phyloP scores from a whole-genome alignment of 2,329 filamentous ascomycete genomes.

The Apiospora rasikravindrae region DNA sequence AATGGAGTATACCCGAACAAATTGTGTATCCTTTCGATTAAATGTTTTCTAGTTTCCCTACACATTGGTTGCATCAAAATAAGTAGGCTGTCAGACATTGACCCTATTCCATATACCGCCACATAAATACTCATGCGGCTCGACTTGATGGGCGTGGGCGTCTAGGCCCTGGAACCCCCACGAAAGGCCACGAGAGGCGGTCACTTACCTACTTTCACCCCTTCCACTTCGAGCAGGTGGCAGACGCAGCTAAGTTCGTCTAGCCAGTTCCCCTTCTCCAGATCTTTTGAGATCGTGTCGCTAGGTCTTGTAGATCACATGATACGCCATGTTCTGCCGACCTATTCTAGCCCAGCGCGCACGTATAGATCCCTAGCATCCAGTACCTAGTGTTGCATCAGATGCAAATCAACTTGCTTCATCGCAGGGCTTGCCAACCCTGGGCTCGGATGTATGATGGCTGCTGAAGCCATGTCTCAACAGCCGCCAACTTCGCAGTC shows the following conservation, averaged over 20 bases:
- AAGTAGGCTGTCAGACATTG: no score
- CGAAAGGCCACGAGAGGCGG: constrained; percentile 20
- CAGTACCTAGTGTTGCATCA: not conserved
- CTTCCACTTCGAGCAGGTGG: constrained; percentile 38
- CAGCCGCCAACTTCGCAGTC: not conserved
- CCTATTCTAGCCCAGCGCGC: not conserved
- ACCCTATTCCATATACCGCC: not conserved
- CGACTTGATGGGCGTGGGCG: not conserved
- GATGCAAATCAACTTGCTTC: not conserved
- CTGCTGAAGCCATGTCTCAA: not conserved
- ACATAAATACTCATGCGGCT: not conserved
- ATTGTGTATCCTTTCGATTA: no score
- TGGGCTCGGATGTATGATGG: not conserved
- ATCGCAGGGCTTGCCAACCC: not conserved
- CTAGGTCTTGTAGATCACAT: not conserved
- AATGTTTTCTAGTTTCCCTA: no score
- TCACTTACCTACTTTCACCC: constrained; percentile 24
- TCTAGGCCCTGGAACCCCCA: constrained; percentile 27
- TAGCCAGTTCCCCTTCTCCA: constrained; percentile 22
- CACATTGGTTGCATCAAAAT: no score
- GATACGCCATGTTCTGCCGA: not conserved
- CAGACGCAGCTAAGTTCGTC: constrained; percentile 31
- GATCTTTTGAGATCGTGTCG: constrained; percentile 25
- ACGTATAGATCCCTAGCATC: not conserved
- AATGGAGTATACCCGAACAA: no score